Evolutionary conservation across 2,329 filamentous ascomycete species (phyloP), one percentile per base, ranked within the genome.

Genomic region (Fusarium poae): DNA sequence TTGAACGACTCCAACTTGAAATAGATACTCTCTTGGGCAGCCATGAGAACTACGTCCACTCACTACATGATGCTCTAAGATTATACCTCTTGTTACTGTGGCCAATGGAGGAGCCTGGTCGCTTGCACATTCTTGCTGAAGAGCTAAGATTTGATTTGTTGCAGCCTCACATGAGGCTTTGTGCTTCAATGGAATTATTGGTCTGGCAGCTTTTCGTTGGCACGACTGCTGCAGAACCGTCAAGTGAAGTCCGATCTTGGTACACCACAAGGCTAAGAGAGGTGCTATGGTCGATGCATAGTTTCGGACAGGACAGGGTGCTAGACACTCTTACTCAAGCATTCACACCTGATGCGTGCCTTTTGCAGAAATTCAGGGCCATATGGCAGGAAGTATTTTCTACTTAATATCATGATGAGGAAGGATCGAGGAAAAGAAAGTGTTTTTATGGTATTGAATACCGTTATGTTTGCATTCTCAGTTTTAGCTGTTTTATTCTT

Each of bases 121-220:
- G 1, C 6, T n/a, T 64, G 9, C 21, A 35, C 1, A 8, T 32
- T 1, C 40, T 53, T 1, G 71, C 67, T 6, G 54, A 58, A 15
- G 46, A 52, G 3, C 13, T 73, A 3, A 71, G 39, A 11, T 12
- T 12, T 18, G 23, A 32, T 5, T 6, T 73, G 3, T 32, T 48
- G 0, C 29, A 64, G 2, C 69, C 71, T 2, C 40, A 59, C 7
- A 43, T 66, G 6, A 65, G 69, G 15, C 57, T 72, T 7, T 72
- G 67, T 16, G 57, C 66, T 5, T 67, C 71, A 1, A 52, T 63
- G 13, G 55, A 71, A 9, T 27, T 72, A 2, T 40, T 72, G 1
- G 40, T 72, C 10, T 72, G 69, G 69, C 67, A 73, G 12, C 50
- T 71, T 9, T 74, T 73, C 9, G 52, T 74, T 8, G 71, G 71